Percentiles rank a stretch among this genome's conserved stretches.
Conservation (phyloP, 169 alveolate species). For the Plasmodium chabaudi region DNA sequence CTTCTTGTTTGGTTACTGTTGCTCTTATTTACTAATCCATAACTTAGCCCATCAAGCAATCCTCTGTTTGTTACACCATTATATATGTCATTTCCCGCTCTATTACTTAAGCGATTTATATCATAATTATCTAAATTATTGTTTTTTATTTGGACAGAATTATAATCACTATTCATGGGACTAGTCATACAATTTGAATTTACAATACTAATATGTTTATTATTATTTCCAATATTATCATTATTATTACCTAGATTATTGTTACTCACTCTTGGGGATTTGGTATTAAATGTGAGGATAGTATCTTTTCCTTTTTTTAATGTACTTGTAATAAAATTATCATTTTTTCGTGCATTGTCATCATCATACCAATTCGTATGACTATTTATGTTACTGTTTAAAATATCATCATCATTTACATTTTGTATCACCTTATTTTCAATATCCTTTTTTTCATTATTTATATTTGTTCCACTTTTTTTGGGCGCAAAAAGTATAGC, state of each 20-base stretch:
- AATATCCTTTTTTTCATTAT: slow-evolving; percentile 67
- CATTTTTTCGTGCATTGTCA: slow-evolving; percentile 4
- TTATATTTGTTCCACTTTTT: slow-evolving; percentile 28
- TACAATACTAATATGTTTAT: neutral
- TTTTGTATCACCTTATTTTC: slow-evolving; percentile 27
- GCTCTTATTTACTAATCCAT: too few relatives aligned
- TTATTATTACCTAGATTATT: neutral
- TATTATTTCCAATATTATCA: neutral
- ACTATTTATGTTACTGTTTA: slow-evolving; percentile 2
- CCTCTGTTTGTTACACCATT: too few relatives aligned
- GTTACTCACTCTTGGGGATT: neutral
- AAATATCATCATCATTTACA: slow-evolving; percentile 15
- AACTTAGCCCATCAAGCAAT: too few relatives aligned
- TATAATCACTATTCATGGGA: too few relatives aligned
- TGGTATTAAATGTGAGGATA: neutral
- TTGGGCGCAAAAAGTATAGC: slow-evolving; percentile 61
- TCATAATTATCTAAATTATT: too few relatives aligned
- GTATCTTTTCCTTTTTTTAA: slow-evolving; percentile 17
- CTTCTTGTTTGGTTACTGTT: too few relatives aligned
- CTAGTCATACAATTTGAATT: neutral
- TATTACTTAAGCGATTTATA: too few relatives aligned
- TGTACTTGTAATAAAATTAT: neutral
- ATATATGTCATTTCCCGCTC: too few relatives aligned
- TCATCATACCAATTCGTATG: neutral
- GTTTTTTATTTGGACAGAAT: too few relatives aligned